Evolutionary conservation across 192 early-diverging fungal species (phyloP).

Genomic region (Rhizoclosmatium globosum): DNA sequence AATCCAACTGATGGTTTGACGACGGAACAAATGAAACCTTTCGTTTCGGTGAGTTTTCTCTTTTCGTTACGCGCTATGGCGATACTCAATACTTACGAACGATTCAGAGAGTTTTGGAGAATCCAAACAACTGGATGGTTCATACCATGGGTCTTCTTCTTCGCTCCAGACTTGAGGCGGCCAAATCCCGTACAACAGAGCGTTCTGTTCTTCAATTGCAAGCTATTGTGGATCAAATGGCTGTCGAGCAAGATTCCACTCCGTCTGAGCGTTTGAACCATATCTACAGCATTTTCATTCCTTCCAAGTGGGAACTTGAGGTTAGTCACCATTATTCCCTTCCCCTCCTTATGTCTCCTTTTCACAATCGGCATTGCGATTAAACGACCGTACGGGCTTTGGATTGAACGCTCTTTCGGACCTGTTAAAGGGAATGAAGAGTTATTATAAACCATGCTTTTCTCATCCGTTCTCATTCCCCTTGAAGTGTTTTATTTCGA

Average conservation of each 20-base stretch:
- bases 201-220: constrained; percentile 91
- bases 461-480: constrained; percentile 21
- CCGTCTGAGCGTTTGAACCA: constrained; percentile 80
- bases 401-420: constrained; percentile 8
- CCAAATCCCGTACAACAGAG: constrained; percentile 88
- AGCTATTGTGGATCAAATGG: constrained; percentile 94
- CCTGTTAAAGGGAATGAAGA: not conserved
- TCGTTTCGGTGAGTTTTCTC: constrained; percentile 65
- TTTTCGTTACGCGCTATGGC: constrained; percentile 4
- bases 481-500: constrained; percentile 35
- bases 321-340: constrained; percentile 35
- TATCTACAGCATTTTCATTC: constrained; percentile 81
- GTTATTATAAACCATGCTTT: constrained; percentile 13
- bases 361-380: not conserved
- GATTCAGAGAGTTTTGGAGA: constrained; percentile 79
- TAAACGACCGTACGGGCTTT: constrained; percentile 15
- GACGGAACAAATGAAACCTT: constrained; percentile 95
- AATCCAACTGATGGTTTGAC: constrained; percentile 95
- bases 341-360: not conserved
- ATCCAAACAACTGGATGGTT: constrained; percentile 98
- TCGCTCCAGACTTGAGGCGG: constrained; percentile 87
- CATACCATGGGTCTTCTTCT: constrained; percentile 94
- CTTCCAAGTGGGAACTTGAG: constrained; percentile 97
- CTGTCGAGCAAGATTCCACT: constrained; percentile 66
- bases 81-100: not conserved